Evolutionary conservation across 202 grass and related monocot genomes (phyloP).

Genomic region (Panicum hallii): DNA sequence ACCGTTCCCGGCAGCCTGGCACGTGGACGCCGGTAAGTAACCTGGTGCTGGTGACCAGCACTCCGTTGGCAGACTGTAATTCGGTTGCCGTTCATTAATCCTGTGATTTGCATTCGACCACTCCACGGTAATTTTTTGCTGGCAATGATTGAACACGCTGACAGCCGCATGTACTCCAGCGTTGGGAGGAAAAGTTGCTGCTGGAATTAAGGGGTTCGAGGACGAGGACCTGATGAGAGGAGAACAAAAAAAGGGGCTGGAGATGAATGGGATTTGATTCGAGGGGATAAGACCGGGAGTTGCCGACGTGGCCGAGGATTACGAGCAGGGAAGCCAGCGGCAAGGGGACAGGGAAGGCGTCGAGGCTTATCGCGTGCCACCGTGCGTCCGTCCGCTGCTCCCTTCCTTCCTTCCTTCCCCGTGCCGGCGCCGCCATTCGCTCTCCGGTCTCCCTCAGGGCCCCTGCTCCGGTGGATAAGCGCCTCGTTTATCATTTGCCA

Average conservation of each 20-base stretch:
- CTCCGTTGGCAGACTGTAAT: background rate
- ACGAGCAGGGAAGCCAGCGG: background rate
- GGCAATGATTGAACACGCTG: background rate
- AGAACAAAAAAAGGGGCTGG: background rate
- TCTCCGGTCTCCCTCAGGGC: background rate
- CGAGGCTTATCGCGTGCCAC: background rate
- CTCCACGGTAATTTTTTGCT: background rate
- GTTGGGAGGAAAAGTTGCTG: background rate
- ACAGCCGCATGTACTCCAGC: background rate
- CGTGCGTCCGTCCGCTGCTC: background rate
- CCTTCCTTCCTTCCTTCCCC: background rate
- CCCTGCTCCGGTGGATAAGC: slow-evolving; percentile 1
- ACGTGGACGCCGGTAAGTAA: slow-evolving; percentile 8
- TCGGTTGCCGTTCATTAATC: background rate
- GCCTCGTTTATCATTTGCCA: background rate
- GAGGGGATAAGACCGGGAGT: background rate
- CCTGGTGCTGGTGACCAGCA: background rate
- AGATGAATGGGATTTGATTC: slow-evolving; percentile 4
- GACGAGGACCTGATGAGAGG: background rate
- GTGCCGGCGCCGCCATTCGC: background rate
- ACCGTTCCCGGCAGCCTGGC: background rate
- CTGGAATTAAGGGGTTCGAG: background rate
- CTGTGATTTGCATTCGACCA: background rate
- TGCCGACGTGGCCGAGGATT: slow-evolving; percentile 18
- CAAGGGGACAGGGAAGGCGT: background rate